phyloP scores from a whole-genome alignment of 1,284 basidiomycete species.

The Rhodotorula sp. region DNA sequence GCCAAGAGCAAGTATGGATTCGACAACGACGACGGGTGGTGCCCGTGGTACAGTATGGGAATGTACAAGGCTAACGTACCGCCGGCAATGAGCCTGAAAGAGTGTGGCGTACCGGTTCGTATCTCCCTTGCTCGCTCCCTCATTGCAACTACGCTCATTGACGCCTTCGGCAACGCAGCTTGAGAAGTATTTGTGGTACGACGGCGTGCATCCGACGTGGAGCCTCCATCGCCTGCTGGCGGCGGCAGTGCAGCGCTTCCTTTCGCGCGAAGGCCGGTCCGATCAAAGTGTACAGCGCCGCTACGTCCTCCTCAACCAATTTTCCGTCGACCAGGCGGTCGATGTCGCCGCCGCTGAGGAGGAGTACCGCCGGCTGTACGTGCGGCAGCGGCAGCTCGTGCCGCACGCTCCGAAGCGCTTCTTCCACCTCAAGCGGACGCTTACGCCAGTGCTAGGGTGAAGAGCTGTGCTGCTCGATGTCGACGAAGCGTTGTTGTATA shows the following conservation, averaged over 20 bases:
- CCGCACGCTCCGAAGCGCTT: background rate
- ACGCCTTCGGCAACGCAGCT: background rate
- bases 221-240: background rate
- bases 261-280: background rate
- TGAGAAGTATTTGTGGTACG: background rate
- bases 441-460: background rate
- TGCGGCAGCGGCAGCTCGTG: too few relatives aligned
- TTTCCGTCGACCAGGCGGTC: background rate
- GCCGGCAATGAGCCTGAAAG: background rate
- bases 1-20: background rate
- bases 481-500: too few relatives aligned
- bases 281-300: background rate
- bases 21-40: background rate
- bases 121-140: background rate
- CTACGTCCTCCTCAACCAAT: background rate
- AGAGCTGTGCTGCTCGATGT: background rate
- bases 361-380: background rate
- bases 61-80: background rate
- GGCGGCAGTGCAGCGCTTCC: background rate
- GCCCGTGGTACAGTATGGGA: background rate
- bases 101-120: background rate
- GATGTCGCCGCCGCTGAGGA: background rate
- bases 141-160: background rate
- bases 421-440: too few relatives aligned
- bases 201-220: slow-evolving; percentile 1